Conservation (phyloP, 192 early-diverging fungal genomes). For the Coemansia pectinata region DNA sequence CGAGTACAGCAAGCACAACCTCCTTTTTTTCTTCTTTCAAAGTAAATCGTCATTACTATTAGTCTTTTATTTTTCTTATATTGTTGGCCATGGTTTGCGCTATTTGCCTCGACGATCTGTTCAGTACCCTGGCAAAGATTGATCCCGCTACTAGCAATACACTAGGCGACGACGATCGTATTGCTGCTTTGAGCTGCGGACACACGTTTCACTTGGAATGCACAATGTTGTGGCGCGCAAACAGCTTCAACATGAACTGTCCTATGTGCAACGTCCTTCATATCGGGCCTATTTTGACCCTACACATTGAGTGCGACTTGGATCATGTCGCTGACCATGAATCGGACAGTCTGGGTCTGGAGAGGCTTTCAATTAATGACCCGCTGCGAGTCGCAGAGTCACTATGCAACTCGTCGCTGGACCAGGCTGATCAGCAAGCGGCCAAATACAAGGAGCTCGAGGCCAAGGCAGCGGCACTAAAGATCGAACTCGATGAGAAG, state of each 20-base stretch:
- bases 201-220: constrained; percentile 1
- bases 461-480: neutral
- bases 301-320: constrained; percentile 4
- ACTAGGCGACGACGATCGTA: neutral
- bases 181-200: constrained; percentile 1
- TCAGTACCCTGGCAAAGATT: neutral
- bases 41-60: neutral
- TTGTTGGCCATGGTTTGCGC: neutral
- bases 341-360: neutral
- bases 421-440: neutral
- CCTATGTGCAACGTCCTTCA: neutral
- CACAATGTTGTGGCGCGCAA: neutral
- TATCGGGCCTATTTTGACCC: neutral
- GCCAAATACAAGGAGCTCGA: neutral
- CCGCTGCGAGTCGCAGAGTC: neutral
- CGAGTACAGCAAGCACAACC: too few species aligned
- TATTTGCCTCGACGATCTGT: neutral
- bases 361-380: neutral
- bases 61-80: neutral
- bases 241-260: neutral
- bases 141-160: neutral
- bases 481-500: neutral
- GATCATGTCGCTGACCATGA: neutral
- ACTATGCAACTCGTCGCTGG: neutral
- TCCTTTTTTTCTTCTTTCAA: neutral